phyloP scores from a whole-genome alignment of 176 grass and related monocot species.

The Oryza nivara region DNA sequence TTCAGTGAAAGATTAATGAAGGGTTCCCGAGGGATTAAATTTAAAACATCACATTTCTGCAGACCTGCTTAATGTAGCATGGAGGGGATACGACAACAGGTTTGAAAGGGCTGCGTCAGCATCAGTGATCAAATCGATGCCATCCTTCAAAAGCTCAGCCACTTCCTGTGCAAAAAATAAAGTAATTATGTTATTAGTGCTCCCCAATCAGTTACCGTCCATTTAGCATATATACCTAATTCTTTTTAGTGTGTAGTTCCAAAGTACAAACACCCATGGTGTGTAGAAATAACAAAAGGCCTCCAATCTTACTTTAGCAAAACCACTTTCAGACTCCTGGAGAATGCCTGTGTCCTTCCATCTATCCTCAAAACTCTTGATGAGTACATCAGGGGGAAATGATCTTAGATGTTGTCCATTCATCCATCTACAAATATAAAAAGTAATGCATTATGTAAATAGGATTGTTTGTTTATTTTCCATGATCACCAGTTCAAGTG shows the following conservation, averaged over 20 bases:
- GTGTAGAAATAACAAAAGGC: background rate
- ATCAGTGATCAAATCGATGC: slow-evolving; percentile 89
- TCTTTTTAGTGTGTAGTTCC: background rate
- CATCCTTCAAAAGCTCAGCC: slow-evolving; percentile 84
- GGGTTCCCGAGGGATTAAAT: background rate
- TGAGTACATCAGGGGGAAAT: slow-evolving; percentile 71
- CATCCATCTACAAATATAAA: slow-evolving; percentile 76
- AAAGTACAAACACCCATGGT: background rate
- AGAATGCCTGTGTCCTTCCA: slow-evolving; percentile 84
- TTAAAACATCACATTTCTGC: background rate
- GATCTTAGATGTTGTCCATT: slow-evolving; percentile 89
- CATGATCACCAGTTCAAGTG: slow-evolving; percentile 24
- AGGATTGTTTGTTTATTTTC: background rate
- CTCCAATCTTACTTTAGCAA: slow-evolving; percentile 61
- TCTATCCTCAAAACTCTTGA: slow-evolving; percentile 71
- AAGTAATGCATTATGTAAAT: slow-evolving; percentile 23
- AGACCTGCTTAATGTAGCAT: slow-evolving; percentile 80
- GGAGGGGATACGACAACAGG: slow-evolving; percentile 89
- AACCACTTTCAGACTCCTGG: slow-evolving; percentile 70
- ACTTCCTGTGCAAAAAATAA: slow-evolving; percentile 63
- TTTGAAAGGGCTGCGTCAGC: slow-evolving; percentile 69
- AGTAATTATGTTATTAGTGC: background rate
- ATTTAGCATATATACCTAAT: background rate
- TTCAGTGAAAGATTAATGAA: background rate
- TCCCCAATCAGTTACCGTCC: background rate